Conservation (phyloP, 352 stramenopile species). For the Bremia lactucae region DNA sequence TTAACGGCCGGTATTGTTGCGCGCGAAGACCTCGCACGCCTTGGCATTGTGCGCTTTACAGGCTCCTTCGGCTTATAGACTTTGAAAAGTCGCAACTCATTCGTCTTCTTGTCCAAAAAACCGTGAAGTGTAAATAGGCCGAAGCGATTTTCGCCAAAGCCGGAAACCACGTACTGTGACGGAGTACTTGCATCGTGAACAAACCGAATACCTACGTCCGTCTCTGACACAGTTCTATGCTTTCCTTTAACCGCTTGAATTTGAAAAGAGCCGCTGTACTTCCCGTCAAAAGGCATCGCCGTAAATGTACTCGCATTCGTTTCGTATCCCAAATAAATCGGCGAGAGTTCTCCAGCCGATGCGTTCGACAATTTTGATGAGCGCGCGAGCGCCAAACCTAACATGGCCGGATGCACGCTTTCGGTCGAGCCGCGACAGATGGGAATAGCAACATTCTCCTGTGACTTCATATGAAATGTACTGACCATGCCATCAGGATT, state of each 20-base stretch:
- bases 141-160: conserved; percentile 73
- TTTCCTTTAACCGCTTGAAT: conserved; percentile 82
- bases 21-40: conserved; percentile 27
- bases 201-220: conserved; percentile 73
- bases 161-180: conserved; percentile 56
- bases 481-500: conserved; percentile 63
- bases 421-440: conserved; percentile 25
- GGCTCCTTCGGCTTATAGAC: conserved; percentile 80
- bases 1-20: conserved; percentile 19
- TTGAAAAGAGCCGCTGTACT: conserved; percentile 81
- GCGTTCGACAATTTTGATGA: conserved; percentile 39
- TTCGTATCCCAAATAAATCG: conserved; percentile 62
- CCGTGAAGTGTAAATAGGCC: conserved; percentile 64
- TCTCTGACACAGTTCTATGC: conserved; percentile 65
- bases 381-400: conserved; percentile 34
- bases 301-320: conserved; percentile 41
- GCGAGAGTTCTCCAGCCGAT: conserved; percentile 26
- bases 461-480: conserved; percentile 79
- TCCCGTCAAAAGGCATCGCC: conserved; percentile 67
- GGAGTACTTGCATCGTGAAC: conserved; percentile 60
- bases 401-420: conserved; percentile 38
- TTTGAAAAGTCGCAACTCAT: conserved; percentile 77
- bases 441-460: conserved; percentile 65
- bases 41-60: conserved; percentile 55
- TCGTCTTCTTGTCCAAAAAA: conserved; percentile 61